Conservation (phyloP, 2,329 filamentous ascomycete species). For the Exutisphaerella laricina region DNA sequence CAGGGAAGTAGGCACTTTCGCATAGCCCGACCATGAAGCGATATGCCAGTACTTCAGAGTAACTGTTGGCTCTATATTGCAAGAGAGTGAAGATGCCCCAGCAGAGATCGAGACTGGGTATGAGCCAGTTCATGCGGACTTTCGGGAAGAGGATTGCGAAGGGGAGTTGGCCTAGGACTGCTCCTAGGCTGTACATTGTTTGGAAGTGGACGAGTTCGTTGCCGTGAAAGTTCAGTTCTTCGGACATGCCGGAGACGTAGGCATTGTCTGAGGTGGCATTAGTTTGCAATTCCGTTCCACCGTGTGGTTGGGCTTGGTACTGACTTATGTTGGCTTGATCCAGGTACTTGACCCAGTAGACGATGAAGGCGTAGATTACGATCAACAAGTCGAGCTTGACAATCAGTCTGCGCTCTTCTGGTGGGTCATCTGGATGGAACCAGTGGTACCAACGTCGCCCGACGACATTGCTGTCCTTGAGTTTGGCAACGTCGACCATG, state of each 20-base stretch:
- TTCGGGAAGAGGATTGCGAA: slow-evolving; percentile 9
- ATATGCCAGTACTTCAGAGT: slow-evolving; percentile 13
- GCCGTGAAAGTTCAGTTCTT: slow-evolving; percentile 15
- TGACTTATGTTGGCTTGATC: slow-evolving; percentile 52
- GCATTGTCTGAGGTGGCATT: slow-evolving; percentile 39
- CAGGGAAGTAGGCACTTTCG: slow-evolving; percentile 19
- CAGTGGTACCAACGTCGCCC: slow-evolving; percentile 34
- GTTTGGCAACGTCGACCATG: too few relatives aligned
- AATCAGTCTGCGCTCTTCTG: slow-evolving; percentile 48
- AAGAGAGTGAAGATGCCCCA: slow-evolving; percentile 12
- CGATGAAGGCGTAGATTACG: slow-evolving; percentile 52
- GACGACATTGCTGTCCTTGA: background rate
- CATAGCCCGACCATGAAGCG: slow-evolving; percentile 15
- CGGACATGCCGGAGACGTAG: slow-evolving; percentile 18
- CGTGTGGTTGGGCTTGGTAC: slow-evolving; percentile 15
- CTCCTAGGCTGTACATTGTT: slow-evolving; percentile 19
- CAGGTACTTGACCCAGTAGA: slow-evolving; percentile 54
- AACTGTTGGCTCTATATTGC: slow-evolving; percentile 8
- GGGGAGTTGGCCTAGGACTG: slow-evolving; percentile 7
- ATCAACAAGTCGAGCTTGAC: slow-evolving; percentile 53
- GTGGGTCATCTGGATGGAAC: slow-evolving; percentile 46
- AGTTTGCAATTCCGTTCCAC: too few relatives aligned
- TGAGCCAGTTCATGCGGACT: slow-evolving; percentile 8
- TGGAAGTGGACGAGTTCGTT: slow-evolving; percentile 28
- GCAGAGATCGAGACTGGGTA: slow-evolving; percentile 8